Percentiles rank a stretch among this genome's conserved stretches.
Evolutionary conservation across 163 green algal genomes (phyloP).

Genomic region (Scenedesmus sp.): DNA sequence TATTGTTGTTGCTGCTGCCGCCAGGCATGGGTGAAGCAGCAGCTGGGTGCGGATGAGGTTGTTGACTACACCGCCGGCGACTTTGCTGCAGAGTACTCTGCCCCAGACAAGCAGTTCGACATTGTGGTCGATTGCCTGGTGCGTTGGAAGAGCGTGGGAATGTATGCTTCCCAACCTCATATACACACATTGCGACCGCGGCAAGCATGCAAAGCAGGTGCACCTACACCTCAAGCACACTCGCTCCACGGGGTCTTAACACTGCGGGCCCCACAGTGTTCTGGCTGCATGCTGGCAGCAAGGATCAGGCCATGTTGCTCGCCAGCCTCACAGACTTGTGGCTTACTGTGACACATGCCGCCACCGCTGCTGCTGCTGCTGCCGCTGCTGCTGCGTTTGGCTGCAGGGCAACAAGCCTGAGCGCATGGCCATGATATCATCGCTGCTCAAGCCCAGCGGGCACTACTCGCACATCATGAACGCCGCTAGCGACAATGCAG

Average conservation of each 20-base stretch:
- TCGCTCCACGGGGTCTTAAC: too few relatives aligned
- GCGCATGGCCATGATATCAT: neutral
- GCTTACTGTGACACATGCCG: neutral
- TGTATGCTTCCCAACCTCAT: neutral
- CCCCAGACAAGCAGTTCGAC: constrained; percentile 42
- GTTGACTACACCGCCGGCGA: constrained; percentile 47
- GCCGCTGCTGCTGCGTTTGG: neutral
- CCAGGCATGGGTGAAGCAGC: constrained; percentile 23
- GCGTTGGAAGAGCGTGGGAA: neutral
- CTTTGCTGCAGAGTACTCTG: constrained; percentile 39
- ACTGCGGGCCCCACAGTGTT: too few relatives aligned
- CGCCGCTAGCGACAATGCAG: constrained; percentile 16
- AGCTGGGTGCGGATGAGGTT: constrained; percentile 38
- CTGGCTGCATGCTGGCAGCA: too few relatives aligned
- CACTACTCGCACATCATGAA: constrained; percentile 55
- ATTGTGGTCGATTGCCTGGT: constrained; percentile 49
- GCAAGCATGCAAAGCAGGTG: too few relatives aligned
- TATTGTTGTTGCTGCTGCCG: neutral
- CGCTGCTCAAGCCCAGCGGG: constrained; percentile 43
- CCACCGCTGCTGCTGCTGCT: neutral
- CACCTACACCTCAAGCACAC: too few relatives aligned
- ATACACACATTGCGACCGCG: too few relatives aligned
- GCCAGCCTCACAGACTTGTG: neutral
- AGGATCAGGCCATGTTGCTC: too few relatives aligned
- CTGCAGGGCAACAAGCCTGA: neutral